phyloP scores from a whole-genome alignment of 1,284 basidiomycete species.

The Phaffia rhodozyma region DNA sequence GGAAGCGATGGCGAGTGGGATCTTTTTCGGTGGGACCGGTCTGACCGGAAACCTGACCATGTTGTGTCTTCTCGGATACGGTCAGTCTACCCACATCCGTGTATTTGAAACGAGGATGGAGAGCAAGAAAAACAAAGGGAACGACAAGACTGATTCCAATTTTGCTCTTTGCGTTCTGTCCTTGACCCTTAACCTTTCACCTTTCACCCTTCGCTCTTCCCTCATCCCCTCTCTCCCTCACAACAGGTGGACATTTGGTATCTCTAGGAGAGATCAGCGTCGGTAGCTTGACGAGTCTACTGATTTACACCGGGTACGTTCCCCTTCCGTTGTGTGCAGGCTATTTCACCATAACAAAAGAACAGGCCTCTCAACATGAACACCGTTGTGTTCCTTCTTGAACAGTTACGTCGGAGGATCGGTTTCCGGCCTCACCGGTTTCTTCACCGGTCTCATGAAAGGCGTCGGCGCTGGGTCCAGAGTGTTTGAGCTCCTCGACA shows the following conservation, averaged over 20 bases:
- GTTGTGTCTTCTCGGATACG: slow-evolving; percentile 80
- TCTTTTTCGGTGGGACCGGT: slow-evolving; percentile 86
- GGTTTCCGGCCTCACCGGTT: slow-evolving; percentile 36
- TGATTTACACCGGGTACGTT: slow-evolving; percentile 82
- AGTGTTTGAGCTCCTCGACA: slow-evolving; percentile 84
- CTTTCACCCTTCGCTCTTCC: background rate
- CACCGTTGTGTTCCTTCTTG: slow-evolving; percentile 1
- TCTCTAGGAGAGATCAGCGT: slow-evolving; percentile 76
- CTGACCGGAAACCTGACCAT: slow-evolving; percentile 92
- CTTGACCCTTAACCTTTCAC: background rate
- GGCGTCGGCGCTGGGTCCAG: slow-evolving; percentile 77
- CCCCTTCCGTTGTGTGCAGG: background rate
- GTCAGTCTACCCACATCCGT: slow-evolving; percentile 36
- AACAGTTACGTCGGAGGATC: slow-evolving; percentile 37
- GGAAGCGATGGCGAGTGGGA: slow-evolving; percentile 80
- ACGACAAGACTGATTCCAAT: no score
- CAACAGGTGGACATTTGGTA: slow-evolving; percentile 73
- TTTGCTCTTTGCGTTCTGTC: no score
- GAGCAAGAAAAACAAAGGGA: no score
- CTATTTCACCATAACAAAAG: no score
- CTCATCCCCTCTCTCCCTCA: background rate
- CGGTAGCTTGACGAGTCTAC: slow-evolving; percentile 75
- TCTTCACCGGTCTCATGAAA: slow-evolving; percentile 34
- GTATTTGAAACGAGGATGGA: no score
- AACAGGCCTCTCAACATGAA: no score